Percentiles rank a stretch among this genome's conserved stretches.
Conservation (phyloP, 257 asterid species). For the Fraxinus cuspidata region DNA sequence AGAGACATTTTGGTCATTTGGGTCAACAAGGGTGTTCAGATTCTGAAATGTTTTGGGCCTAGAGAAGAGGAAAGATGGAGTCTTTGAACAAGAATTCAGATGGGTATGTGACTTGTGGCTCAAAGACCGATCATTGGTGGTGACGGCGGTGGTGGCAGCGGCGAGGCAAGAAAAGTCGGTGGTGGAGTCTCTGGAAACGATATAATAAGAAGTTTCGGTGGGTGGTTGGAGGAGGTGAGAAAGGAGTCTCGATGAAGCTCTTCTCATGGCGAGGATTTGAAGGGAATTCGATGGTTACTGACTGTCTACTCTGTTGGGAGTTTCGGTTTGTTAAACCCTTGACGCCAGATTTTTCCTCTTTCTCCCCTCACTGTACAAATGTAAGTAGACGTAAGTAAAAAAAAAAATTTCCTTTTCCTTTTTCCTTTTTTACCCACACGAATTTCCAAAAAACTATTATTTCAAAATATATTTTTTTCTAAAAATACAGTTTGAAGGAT, state of each 20-base stretch:
- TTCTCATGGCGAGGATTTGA: slow-evolving; percentile 58
- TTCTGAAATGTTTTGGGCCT: slow-evolving; percentile 32
- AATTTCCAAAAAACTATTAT: too few relatives aligned
- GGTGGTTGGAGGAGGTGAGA: slow-evolving; percentile 40
- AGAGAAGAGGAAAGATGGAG: slow-evolving; percentile 38
- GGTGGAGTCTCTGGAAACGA: slow-evolving; percentile 32
- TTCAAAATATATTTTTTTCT: too few relatives aligned
- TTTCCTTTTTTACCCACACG: too few relatives aligned
- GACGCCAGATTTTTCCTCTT: too few relatives aligned
- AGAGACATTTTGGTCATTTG: slow-evolving; percentile 29
- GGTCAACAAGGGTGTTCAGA: slow-evolving; percentile 51
- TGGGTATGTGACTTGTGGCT: slow-evolving; percentile 31
- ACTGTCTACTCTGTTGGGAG: not conserved
- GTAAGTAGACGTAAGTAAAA: too few relatives aligned
- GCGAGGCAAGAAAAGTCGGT: slow-evolving; percentile 21
- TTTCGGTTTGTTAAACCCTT: slow-evolving; percentile 19
- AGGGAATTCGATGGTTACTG: slow-evolving; percentile 4
- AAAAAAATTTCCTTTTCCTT: too few relatives aligned
- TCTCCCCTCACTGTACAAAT: too few relatives aligned
- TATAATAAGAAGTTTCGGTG: slow-evolving; percentile 34
- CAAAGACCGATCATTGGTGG: slow-evolving; percentile 17
- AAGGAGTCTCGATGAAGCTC: slow-evolving; percentile 54
- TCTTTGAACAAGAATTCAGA: slow-evolving; percentile 35
- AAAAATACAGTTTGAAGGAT: too few relatives aligned
- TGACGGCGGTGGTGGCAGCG: not conserved